These are phyloP conservation scores for Didymella pomorum DNA, from an alignment of 2,329 filamentous ascomycete genomes.

Conservation along the genomic window DNA sequence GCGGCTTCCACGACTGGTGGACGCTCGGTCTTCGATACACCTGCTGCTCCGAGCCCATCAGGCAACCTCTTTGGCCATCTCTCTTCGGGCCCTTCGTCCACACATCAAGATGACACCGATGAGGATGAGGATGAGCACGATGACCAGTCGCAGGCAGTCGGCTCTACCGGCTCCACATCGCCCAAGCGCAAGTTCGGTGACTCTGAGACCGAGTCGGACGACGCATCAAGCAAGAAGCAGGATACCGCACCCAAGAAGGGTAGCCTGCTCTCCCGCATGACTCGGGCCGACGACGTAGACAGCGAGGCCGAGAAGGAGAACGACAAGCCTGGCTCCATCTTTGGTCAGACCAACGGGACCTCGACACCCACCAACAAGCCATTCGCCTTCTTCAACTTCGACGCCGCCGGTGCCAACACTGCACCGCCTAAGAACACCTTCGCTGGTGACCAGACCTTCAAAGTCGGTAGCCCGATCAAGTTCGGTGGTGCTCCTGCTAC, in stretches of 20 bases:
- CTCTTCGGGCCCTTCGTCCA: slow-evolving; percentile 44
- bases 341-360: slow-evolving; percentile 36
- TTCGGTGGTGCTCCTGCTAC: slow-evolving; percentile 37
- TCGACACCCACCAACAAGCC: slow-evolving; percentile 39
- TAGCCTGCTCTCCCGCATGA: slow-evolving; percentile 43
- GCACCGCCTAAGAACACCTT: slow-evolving; percentile 42
- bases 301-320: slow-evolving; percentile 38
- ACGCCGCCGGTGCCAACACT: slow-evolving; percentile 37
- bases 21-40: slow-evolving; percentile 44
- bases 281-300: slow-evolving; percentile 28
- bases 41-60: slow-evolving; percentile 31
- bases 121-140: slow-evolving; percentile 32
- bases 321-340: slow-evolving; percentile 22
- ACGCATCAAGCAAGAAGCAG: slow-evolving; percentile 35
- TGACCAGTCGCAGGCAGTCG: slow-evolving; percentile 20
- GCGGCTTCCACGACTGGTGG: slow-evolving; percentile 40
- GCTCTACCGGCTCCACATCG: slow-evolving; percentile 29
- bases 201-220: slow-evolving; percentile 38
- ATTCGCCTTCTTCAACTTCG: slow-evolving; percentile 43
- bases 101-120: slow-evolving; percentile 42
- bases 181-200: slow-evolving; percentile 37
- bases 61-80: slow-evolving; percentile 48
- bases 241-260: slow-evolving; percentile 23
- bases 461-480: slow-evolving; percentile 47
- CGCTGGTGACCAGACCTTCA: slow-evolving; percentile 49